phyloP scores from a whole-genome alignment of 164 flowering plant species.

The grape (Vitis vinifera) region DNA sequence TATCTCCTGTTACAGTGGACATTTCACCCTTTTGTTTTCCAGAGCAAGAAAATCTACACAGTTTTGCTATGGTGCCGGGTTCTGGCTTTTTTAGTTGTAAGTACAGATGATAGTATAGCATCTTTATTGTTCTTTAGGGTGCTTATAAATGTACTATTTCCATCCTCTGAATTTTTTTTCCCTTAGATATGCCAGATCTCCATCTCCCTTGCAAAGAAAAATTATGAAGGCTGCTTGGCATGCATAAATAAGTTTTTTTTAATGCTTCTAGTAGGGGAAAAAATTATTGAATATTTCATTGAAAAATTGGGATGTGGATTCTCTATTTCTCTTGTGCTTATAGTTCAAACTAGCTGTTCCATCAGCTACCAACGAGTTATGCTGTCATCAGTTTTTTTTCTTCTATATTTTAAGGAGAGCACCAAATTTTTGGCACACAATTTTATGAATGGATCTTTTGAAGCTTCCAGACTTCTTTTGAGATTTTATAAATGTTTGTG shows the following conservation, averaged over 20 bases:
- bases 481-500: background rate
- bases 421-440: background rate
- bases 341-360: background rate
- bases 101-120: slow-evolving; percentile 21
- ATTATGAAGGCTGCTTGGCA: background rate
- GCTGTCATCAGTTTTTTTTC: background rate
- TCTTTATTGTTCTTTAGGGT: background rate
- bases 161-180: background rate
- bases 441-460: background rate
- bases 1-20: slow-evolving; percentile 77
- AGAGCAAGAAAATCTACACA: slow-evolving; percentile 83
- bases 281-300: background rate
- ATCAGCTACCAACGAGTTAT: background rate
- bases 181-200: background rate
- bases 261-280: background rate
- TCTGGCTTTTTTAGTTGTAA: slow-evolving; percentile 82
- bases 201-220: background rate
- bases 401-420: background rate
- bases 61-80: slow-evolving; percentile 93
- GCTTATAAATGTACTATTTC: background rate
- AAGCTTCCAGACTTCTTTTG: background rate
- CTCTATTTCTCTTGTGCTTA: background rate
- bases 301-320: background rate
- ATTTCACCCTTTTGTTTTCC: slow-evolving; percentile 79
- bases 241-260: background rate